A percentile compares a stretch with the other conserved stretches of the same genome.
These are phyloP conservation scores for Leucogyrophana mollusca DNA, from an alignment of 768 basidiomycete genomes.

Conservation along the genomic window DNA sequence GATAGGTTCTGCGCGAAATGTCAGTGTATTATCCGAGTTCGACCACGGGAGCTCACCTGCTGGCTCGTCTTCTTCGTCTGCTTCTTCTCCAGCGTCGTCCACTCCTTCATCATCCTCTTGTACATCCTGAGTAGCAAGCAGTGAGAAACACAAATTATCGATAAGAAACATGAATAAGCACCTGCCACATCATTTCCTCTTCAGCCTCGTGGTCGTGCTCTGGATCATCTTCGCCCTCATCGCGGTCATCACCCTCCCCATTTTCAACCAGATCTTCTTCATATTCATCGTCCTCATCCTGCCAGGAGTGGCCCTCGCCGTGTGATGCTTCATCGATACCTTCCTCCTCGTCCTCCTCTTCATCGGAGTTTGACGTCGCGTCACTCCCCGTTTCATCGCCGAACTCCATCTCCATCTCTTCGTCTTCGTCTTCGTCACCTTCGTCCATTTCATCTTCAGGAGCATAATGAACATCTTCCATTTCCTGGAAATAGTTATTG, in stretches of 20 bases:
- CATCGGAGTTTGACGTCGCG: constrained; percentile 74
- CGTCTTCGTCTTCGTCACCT: constrained; percentile 77
- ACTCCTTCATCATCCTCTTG: constrained; percentile 41
- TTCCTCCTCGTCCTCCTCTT: constrained; percentile 64
- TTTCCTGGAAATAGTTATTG: constrained; percentile 54
- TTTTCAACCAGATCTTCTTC: constrained; percentile 62
- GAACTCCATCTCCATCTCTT: constrained; percentile 86
- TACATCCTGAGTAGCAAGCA: constrained; percentile 42
- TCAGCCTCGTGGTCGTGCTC: constrained; percentile 49
- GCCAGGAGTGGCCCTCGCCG: constrained; percentile 55
- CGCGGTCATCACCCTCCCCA: constrained; percentile 51
- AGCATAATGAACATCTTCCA: constrained; percentile 75
- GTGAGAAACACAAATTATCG: constrained; percentile 13
- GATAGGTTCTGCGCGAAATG: constrained; percentile 38
- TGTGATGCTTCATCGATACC: constrained; percentile 52
- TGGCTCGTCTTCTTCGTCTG: constrained; percentile 60
- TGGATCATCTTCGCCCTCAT: constrained; percentile 50
- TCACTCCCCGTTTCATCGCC: constrained; percentile 83
- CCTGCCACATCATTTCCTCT: constrained; percentile 60
- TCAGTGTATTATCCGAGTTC: too few relatives aligned
- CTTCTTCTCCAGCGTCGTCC: constrained; percentile 42
- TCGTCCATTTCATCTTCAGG: constrained; percentile 79
- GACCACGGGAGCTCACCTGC: constrained; percentile 42
- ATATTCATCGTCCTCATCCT: constrained; percentile 51
- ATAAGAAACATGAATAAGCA: constrained; percentile 23